These are phyloP conservation scores for Plasmodium inui DNA, from an alignment of 169 alveolate genomes.

Conservation along the genomic window DNA sequence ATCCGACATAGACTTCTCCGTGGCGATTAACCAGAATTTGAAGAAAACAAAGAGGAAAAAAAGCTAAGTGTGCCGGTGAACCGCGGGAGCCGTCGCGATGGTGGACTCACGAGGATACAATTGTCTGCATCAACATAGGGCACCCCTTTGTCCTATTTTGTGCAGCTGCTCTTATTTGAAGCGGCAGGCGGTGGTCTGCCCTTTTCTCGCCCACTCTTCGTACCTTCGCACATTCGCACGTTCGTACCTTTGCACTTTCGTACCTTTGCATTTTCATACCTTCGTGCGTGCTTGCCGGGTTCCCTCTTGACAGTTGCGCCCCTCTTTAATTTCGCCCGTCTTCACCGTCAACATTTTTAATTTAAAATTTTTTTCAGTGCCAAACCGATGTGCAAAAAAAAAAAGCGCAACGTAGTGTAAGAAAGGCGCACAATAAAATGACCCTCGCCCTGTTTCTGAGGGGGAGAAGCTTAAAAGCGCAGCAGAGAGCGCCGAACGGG, in stretches of 20 bases:
- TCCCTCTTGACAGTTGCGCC: not conserved
- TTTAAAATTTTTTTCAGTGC: not conserved
- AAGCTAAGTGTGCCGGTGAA: not conserved
- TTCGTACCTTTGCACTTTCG: no score
- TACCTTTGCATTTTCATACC: not conserved
- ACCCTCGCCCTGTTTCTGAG: not conserved
- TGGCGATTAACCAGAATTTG: conserved; percentile 50
- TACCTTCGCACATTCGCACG: not conserved
- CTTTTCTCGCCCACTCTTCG: not conserved
- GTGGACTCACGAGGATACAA: not conserved
- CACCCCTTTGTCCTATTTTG: not conserved
- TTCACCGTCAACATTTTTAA: not conserved
- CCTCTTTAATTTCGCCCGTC: not conserved
- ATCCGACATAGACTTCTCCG: conserved; percentile 62
- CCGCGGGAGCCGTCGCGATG: not conserved
- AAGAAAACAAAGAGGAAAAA: conserved; percentile 33
- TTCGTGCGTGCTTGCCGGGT: not conserved
- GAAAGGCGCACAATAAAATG: not conserved
- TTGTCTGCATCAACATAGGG: not conserved
- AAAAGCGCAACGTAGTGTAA: not conserved
- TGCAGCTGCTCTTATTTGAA: not conserved
- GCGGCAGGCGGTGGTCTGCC: not conserved
- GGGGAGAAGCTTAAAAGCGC: not conserved
- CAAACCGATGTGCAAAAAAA: not conserved
- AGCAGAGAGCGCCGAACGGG: not conserved